A percentile compares a stretch with the other conserved stretches of the same genome.
Evolutionary conservation across 345 rosid genomes (phyloP).

Genomic region (Isatis tinctoria): DNA sequence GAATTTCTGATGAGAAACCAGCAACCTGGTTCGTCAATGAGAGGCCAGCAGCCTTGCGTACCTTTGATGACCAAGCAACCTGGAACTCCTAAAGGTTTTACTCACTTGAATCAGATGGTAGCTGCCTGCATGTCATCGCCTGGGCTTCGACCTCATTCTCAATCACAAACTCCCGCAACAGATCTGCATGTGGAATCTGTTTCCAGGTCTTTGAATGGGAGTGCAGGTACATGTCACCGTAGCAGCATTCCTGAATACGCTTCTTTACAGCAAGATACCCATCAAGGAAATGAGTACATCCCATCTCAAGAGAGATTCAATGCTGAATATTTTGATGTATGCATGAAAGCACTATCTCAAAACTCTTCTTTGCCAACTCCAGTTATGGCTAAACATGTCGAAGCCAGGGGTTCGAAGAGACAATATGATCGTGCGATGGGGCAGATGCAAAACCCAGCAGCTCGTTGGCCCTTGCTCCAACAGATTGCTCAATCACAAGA

Average conservation of each 20-base stretch:
- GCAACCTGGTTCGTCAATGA: conserved; percentile 29
- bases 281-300: conserved; percentile 23
- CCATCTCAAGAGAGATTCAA: conserved; percentile 26
- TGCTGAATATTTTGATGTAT: conserved; percentile 24
- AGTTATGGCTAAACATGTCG: conserved; percentile 23
- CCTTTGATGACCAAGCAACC: conserved; percentile 28
- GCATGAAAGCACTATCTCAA: conserved; percentile 27
- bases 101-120: conserved; percentile 32
- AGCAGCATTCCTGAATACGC: conserved; percentile 17
- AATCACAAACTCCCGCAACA: conserved; percentile 25
- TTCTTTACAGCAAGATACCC: conserved; percentile 20
- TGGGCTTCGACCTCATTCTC: conserved; percentile 14
- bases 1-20: conserved; percentile 12
- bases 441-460: conserved; percentile 28
- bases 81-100: conserved; percentile 18
- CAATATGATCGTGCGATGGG: conserved; percentile 29
- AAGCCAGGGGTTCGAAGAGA: conserved; percentile 48
- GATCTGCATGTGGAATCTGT: conserved; percentile 20
- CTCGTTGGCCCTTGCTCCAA: conserved; percentile 21
- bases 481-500: conserved; percentile 19
- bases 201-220: conserved; percentile 16
- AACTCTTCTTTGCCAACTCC: conserved; percentile 28
- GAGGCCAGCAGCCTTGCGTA: conserved; percentile 10
- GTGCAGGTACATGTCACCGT: conserved; percentile 25
- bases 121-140: conserved; percentile 19